Evolutionary conservation across 805 yeast genomes (phyloP).

Genomic region (Starmerella vitae): DNA sequence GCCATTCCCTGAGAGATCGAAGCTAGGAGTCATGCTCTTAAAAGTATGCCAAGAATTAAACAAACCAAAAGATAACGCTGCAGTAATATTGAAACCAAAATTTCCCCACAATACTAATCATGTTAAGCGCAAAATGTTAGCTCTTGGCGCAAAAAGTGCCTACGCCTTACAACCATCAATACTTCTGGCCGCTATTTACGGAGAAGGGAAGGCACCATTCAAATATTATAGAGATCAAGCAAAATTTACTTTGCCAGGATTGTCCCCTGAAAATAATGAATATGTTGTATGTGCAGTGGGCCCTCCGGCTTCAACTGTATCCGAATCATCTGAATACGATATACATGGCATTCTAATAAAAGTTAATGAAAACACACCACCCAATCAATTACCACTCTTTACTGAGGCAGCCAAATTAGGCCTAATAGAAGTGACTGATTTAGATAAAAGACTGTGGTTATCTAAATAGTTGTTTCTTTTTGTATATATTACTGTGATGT

Average conservation of each 20-base stretch:
- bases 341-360: conserved; percentile 9
- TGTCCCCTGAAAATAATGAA: neutral
- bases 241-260: neutral
- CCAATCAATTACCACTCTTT: conserved; percentile 2
- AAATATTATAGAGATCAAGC: conserved; percentile 9
- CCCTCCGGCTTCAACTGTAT: conserved; percentile 6
- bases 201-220: conserved; percentile 11
- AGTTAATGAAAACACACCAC: neutral
- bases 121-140: conserved; percentile 13
- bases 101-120: conserved; percentile 1
- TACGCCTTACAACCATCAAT: conserved; percentile 9
- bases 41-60: conserved; percentile 8
- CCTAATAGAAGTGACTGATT: conserved; percentile 8
- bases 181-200: conserved; percentile 11
- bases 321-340: conserved; percentile 7
- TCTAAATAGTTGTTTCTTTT: neutral
- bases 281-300: conserved; percentile 11
- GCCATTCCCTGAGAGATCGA: conserved; percentile 19
- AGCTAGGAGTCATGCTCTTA: conserved; percentile 14
- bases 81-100: conserved; percentile 6
- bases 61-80: neutral
- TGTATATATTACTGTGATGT: neutral
- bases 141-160: conserved; percentile 3
- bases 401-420: conserved; percentile 14
- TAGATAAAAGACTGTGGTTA: conserved; percentile 5